Evolutionary conservation across 805 yeast species (phyloP).

Genomic region (Zygoascus bituminiphila): DNA sequence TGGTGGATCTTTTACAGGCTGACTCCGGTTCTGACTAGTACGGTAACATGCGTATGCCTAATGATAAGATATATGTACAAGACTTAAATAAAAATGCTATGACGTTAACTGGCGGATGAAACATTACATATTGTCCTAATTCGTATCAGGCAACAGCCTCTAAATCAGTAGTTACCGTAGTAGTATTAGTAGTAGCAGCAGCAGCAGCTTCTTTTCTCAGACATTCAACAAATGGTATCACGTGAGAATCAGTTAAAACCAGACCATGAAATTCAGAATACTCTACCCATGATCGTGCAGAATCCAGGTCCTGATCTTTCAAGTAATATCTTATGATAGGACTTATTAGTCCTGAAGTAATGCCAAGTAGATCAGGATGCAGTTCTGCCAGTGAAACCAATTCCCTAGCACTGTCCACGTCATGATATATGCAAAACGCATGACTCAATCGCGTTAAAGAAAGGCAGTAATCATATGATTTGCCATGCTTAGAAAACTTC

Average conservation of each 20-base stretch:
- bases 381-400: slow-evolving; percentile 13
- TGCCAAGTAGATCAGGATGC: slow-evolving; percentile 8
- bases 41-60: neutral
- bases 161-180: no score
- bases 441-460: slow-evolving; percentile 11
- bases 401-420: slow-evolving; percentile 15
- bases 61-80: neutral
- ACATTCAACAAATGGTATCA: neutral
- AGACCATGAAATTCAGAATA: slow-evolving; percentile 4
- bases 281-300: slow-evolving; percentile 8
- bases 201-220: neutral
- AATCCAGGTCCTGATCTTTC: neutral
- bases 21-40: slow-evolving; percentile 1
- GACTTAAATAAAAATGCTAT: neutral
- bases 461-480: slow-evolving; percentile 6
- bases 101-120: neutral
- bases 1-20: slow-evolving; percentile 72
- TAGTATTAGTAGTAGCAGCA: neutral
- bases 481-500: neutral
- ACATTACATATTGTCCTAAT: no score
- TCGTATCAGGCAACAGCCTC: neutral
- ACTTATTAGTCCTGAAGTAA: slow-evolving; percentile 6
- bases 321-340: slow-evolving; percentile 11
- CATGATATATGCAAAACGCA: slow-evolving; percentile 11
- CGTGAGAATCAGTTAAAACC: neutral